These are phyloP conservation scores for Sclerotinia minor DNA, from an alignment of 2,329 filamentous ascomycete species.

Conservation along the genomic window DNA sequence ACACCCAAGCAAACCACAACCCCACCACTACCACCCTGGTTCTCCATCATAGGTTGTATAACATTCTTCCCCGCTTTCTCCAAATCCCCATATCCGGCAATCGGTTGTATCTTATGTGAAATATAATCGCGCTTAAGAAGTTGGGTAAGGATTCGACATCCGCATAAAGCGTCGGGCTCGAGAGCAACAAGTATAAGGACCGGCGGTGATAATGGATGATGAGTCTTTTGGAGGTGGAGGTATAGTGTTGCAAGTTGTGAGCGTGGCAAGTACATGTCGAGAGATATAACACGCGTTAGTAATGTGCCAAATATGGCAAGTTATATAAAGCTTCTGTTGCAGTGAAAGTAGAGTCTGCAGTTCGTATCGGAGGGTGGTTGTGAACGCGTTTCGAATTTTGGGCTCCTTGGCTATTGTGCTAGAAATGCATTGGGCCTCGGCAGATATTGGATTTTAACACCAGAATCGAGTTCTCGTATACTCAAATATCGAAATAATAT, in stretches of 20 bases:
- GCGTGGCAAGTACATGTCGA: conserved; percentile 88
- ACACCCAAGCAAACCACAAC: conserved; percentile 91
- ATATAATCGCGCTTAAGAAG: conserved; percentile 98
- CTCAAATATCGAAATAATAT: neutral
- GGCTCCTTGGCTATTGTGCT: conserved; percentile 2
- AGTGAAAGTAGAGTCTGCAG: neutral
- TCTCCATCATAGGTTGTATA: conserved; percentile 82
- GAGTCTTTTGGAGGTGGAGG: conserved; percentile 78
- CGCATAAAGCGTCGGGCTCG: conserved; percentile 93
- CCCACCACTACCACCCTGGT: conserved; percentile 79
- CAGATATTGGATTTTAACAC: neutral
- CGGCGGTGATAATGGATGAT: conserved; percentile 86
- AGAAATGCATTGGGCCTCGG: conserved; percentile 7
- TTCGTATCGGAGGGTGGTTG: neutral
- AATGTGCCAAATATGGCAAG: conserved; percentile 25
- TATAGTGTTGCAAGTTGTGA: conserved; percentile 88
- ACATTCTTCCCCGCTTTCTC: conserved; percentile 75
- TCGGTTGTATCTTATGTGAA: conserved; percentile 93
- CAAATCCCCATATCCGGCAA: conserved; percentile 89
- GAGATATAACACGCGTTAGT: conserved; percentile 25
- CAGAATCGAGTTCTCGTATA: neutral
- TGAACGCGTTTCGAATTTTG: conserved; percentile 9
- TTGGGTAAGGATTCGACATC: conserved; percentile 87
- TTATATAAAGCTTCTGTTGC: neutral
- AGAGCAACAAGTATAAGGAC: conserved; percentile 90